Percentiles rank a stretch among this genome's conserved stretches.
These are phyloP conservation scores for Pseudoturritis turrita DNA, from an alignment of 345 rosid species.

Conservation along the genomic window DNA sequence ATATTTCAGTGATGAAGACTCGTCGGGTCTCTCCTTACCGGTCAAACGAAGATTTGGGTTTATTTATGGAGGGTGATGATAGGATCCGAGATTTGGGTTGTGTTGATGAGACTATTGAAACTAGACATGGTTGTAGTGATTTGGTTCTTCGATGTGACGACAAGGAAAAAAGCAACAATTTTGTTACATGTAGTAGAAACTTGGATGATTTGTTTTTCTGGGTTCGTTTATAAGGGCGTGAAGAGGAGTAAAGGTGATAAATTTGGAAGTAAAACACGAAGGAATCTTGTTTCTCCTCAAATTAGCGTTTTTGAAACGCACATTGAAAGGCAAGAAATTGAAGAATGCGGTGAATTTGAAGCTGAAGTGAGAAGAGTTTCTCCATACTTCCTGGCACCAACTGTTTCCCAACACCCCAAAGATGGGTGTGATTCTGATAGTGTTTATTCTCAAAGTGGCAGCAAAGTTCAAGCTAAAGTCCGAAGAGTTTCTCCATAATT, in stretches of 20 bases:
- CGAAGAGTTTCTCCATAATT: constrained; percentile 8
- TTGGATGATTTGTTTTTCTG: constrained; percentile 11
- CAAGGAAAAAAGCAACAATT: neutral
- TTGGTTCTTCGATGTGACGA: neutral
- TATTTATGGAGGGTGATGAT: neutral
- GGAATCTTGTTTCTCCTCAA: neutral
- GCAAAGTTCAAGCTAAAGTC: neutral
- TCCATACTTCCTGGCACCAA: constrained; percentile 13
- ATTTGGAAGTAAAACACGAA: neutral
- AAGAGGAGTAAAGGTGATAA: neutral
- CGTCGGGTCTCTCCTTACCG: neutral
- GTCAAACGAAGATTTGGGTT: neutral
- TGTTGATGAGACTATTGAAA: neutral
- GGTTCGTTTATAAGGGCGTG: neutral
- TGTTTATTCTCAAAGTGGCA: neutral
- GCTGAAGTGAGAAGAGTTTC: constrained; percentile 12
- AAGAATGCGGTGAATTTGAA: neutral
- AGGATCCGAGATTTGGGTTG: neutral
- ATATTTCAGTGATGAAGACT: neutral
- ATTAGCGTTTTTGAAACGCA: constrained; percentile 4
- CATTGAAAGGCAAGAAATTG: neutral
- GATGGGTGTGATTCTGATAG: neutral
- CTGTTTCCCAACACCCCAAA: neutral
- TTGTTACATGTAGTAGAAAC: neutral
- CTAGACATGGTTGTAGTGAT: neutral